phyloP scores from a whole-genome alignment of 225 moss, liverwort and hornwort species.

The Climacium dendroides region DNA sequence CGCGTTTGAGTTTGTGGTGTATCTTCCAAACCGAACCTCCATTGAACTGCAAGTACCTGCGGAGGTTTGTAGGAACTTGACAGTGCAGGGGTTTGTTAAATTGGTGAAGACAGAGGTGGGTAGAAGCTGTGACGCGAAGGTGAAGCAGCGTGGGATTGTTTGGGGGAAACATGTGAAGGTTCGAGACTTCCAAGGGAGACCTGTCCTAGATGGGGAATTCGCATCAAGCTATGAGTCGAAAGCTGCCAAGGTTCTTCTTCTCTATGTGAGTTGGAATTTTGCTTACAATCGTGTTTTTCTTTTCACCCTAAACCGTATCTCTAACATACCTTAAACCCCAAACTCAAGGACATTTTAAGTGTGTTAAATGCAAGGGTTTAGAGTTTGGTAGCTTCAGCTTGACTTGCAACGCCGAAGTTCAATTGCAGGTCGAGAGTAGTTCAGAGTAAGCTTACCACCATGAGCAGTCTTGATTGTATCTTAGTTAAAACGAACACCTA shows the following conservation, averaged over 20 bases:
- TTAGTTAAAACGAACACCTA: not conserved
- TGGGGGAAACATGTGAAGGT: not conserved
- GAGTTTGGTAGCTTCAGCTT: not conserved
- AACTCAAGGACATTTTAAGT: too few relatives aligned
- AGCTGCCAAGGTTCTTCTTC: not conserved
- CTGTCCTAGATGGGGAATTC: not conserved
- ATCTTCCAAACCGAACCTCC: not conserved
- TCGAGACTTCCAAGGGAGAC: not conserved
- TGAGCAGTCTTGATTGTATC: not conserved
- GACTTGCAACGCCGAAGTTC: not conserved
- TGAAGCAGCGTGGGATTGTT: not conserved
- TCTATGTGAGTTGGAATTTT: constrained; percentile 1
- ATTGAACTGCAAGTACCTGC: not conserved
- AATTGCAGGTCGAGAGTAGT: not conserved
- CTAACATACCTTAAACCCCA: too few relatives aligned
- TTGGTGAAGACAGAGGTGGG: not conserved
- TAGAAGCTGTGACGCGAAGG: not conserved
- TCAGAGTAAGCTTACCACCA: too few relatives aligned
- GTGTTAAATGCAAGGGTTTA: too few relatives aligned
- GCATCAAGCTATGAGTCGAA: not conserved
- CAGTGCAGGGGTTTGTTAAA: not conserved
- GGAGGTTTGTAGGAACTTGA: not conserved
- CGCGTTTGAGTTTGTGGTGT: not conserved
- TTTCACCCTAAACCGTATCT: not conserved
- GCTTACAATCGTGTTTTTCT: not conserved